These are phyloP conservation scores for Globisporangium takayamanum DNA, from an alignment of 352 stramenopile genomes.

Conservation along the genomic window DNA sequence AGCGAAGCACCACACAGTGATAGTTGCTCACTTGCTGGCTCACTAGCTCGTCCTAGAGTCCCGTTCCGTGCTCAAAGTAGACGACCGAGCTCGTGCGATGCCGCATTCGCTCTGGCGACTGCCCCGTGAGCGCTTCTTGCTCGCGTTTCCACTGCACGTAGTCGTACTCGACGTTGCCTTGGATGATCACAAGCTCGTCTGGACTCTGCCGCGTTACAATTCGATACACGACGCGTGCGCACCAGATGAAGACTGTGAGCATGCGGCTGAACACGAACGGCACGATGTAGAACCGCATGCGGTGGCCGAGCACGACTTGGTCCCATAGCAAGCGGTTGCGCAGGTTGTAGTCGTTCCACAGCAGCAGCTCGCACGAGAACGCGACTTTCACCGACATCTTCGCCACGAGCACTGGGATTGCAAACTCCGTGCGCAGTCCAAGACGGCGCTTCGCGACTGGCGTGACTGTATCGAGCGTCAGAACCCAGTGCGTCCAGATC, in stretches of 20 bases:
- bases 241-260: slow-evolving; percentile 13
- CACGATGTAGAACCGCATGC: slow-evolving; percentile 6
- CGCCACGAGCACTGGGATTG: slow-evolving; percentile 2
- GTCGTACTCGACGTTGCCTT: slow-evolving; percentile 8
- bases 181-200: slow-evolving; percentile 8
- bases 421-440: background rate
- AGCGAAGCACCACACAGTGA: background rate
- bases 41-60: background rate
- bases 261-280: slow-evolving; percentile 12
- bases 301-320: background rate
- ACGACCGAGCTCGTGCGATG: background rate
- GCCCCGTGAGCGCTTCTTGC: background rate
- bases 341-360: slow-evolving; percentile 11
- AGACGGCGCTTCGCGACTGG: slow-evolving; percentile 9
- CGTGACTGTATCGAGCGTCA: slow-evolving; percentile 19
- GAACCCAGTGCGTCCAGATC: slow-evolving; percentile 17
- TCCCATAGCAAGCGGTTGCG: slow-evolving; percentile 14
- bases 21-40: background rate
- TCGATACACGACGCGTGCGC: slow-evolving; percentile 2
- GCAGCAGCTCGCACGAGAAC: slow-evolving; percentile 8
- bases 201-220: slow-evolving; percentile 1
- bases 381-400: slow-evolving; percentile 13
- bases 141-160: slow-evolving; percentile 3
- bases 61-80: background rate
- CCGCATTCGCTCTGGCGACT: too few species aligned